Evolutionary conservation across 257 asterid genomes (phyloP).

Genomic region (Cruciata laevipes): DNA sequence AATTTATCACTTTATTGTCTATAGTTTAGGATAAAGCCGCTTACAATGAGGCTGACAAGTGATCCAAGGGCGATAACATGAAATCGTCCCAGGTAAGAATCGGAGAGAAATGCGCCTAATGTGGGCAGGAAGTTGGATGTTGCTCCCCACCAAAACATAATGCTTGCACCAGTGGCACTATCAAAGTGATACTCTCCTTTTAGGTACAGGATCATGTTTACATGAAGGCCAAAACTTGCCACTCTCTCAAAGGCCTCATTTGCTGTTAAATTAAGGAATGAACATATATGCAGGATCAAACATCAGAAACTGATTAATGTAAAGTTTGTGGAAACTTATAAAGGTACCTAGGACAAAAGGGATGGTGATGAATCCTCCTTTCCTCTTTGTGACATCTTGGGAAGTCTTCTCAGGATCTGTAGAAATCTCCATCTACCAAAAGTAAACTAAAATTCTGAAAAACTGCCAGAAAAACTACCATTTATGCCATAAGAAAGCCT

Average conservation of each 20-base stretch:
- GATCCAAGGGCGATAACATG: conserved; percentile 46
- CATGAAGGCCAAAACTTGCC: conserved; percentile 52
- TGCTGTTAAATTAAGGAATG: conserved; percentile 27
- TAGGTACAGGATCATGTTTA: conserved; percentile 58
- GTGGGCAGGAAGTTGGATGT: conserved; percentile 55
- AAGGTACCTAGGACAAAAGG: conserved; percentile 58
- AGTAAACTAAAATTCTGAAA: neutral
- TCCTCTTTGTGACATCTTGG: conserved; percentile 7
- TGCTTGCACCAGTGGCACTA: conserved; percentile 34
- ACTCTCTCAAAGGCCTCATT: conserved; percentile 76
- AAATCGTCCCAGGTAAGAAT: conserved; percentile 70
- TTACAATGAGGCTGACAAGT: conserved; percentile 36
- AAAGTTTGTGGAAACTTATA: neutral
- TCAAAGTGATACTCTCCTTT: conserved; percentile 40
- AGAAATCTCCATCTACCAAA: conserved; percentile 25
- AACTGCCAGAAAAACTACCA: too few species aligned
- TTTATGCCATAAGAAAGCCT: neutral
- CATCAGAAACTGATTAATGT: neutral
- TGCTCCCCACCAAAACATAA: conserved; percentile 58
- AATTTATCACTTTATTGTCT: neutral
- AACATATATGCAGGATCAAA: neutral
- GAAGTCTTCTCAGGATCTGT: conserved; percentile 19
- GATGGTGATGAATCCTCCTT: conserved; percentile 65
- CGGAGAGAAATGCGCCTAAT: conserved; percentile 75
- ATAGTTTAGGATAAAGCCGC: neutral